Evolutionary conservation across 257 asterid genomes (phyloP), one percentile per base, ranked within the genome.

Genomic region (Primulina tabacum): DNA sequence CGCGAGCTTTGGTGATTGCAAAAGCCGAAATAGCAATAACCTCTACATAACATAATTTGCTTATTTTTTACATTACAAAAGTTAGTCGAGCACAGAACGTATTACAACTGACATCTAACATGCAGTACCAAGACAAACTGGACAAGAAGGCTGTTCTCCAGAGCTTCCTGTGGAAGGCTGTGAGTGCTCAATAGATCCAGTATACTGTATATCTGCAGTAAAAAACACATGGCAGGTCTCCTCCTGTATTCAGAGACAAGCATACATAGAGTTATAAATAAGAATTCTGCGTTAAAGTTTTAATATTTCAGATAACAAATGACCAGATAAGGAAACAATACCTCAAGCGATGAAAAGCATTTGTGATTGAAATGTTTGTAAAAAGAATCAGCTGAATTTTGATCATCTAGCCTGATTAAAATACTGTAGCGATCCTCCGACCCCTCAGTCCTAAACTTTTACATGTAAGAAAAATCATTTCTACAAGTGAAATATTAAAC

Each of bases 111-210:
- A 47, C 58, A 61, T 32, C 38, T 50, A 63, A 65, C 57, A n/a
- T 50, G 76, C 35, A 73, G 62, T 88, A 94, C 99, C 99, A 71
- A 94, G 99, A 81, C 99, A 94, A 69, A 91, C 99, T 24, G 97
- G 93, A 78, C 97, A 94, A 20, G 89, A 85, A 2, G 97, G 89
- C 80, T 85, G 95, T 76, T 94, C 99, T 62, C 75, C 76, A 76
- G 87, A 82, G 89, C 88, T 92, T 69, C 88, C 76, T 61, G 88
- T 72, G 59, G 92, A 78, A 78, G 87, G 73, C 74, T 85, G 97
- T 32, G 89, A 53, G 74, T 85, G 97, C 82, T 86, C 99, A 77
- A 91, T 88, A 33, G 96, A 94, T 69, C 90, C 96, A 66, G 96
- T 94, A 77, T 82, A 94, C 50, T 85, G 96, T 67, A 94, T 81